Evolutionary conservation across 179 eudicot species (phyloP), one percentile per base, ranked within the genome.

Genomic region (Spergularia azorica): DNA sequence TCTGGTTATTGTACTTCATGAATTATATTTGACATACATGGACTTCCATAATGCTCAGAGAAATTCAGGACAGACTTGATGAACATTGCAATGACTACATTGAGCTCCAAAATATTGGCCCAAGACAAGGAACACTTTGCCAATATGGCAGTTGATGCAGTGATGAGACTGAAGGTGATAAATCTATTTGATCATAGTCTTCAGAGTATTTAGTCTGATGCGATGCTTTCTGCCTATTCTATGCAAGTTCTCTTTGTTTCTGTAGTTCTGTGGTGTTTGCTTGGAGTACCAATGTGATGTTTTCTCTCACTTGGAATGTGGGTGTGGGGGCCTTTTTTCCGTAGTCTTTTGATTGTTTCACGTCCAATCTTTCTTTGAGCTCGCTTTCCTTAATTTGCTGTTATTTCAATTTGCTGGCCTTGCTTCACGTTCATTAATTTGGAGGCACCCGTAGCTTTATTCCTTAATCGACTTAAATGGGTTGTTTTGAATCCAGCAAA

Each of bases 111-210:
- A 86, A 95, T 95, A 16, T 89, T 95, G 68, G 88, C 97, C 41
- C 97, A 93, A 85, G 99, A 95, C 89, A 95, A 93, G 87, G 97
- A 91, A 72, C 99, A 90, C 83, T 95, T 95, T 85, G 99, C 95
- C 48, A 83, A 86, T 74, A 82, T 93, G 79, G 97, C 99, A 71
- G 99, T 95, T 41, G 99, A 95, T 83, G 99, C 99, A 76, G 99
- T 95, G 74, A 88, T 95, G 99, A 91, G 99, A 82, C 82, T 93
- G 58, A 93, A 95, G 94, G 99, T 93, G 56, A 82, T 38, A 46
- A 63, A 62, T 15, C 50, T 54, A 38, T 32, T 32, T 52, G 12
- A 21, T 51, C 41, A 6, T 20, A 0, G 38, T n/a, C 48, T 57
- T 65, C 41, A 11, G 21, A 57, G 32, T 55, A 56, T 36, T 36